Percentiles rank a stretch among this genome's conserved stretches.
phyloP scores from a whole-genome alignment of 306 rosid genomes.

The Trichosanthes truncata region DNA sequence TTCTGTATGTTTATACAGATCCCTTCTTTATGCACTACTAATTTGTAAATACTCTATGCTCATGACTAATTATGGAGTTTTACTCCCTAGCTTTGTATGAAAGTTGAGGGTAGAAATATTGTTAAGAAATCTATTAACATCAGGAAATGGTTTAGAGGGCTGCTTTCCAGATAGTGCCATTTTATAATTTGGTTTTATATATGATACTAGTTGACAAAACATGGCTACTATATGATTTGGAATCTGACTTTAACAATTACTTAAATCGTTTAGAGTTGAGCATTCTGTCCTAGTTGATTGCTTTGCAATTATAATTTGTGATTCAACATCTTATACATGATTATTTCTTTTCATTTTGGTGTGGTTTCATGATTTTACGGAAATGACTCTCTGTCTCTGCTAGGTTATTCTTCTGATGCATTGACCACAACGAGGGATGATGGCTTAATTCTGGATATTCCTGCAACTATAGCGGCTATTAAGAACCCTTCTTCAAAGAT shows the following conservation, averaged over 20 bases:
- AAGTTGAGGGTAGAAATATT: neutral
- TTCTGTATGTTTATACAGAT: neutral
- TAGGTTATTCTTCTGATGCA: conserved; percentile 57
- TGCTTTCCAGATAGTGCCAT: neutral
- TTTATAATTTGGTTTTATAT: neutral
- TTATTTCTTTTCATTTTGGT: neutral
- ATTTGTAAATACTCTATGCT: neutral
- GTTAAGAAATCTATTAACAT: neutral
- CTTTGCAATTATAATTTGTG: neutral
- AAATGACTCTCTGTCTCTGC: conserved; percentile 6
- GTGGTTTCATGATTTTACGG: neutral
- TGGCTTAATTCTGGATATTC: conserved; percentile 36
- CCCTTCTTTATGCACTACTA: neutral
- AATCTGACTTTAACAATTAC: neutral
- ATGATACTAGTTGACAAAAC: neutral
- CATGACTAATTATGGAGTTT: neutral
- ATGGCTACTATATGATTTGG: neutral
- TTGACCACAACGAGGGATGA: conserved; percentile 34
- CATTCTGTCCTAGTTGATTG: neutral
- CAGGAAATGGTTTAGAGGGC: neutral
- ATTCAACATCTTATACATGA: neutral
- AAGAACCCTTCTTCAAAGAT: conserved; percentile 68
- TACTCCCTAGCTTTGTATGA: neutral
- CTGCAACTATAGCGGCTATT: conserved; percentile 55
- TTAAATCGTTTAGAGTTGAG: neutral